Evolutionary conservation across 2,329 filamentous ascomycete genomes (phyloP), one percentile per base, ranked within the genome.

Genomic region (Fusarium sp.): DNA sequence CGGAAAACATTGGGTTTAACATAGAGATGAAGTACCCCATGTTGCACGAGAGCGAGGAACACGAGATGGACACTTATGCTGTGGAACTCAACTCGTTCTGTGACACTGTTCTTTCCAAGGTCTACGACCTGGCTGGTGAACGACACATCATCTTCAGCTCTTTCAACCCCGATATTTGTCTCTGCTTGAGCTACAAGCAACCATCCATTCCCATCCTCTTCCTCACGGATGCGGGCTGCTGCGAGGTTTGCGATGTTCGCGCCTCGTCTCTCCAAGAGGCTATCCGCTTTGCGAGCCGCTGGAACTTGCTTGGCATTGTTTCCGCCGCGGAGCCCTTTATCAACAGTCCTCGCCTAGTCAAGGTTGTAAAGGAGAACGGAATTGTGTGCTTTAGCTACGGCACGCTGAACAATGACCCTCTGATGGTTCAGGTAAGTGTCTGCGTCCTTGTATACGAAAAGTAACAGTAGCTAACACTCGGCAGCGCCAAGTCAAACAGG

Each of bases 11-110:
- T 24, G 95, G 96, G 16, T 99, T 99, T 88, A 98, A 99, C 83
- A 97, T 99, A 76, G 96, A 99, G 85, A 93, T 99, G 89, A 98
- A 99, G 84, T 99, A 99, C 80, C 96, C 96, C 6, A 98, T 98
- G 95, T 90, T 99, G 46, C 93, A 96, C 81, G 97, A 99, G 86
- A 94, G 91, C 67, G 94, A 98, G 82, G 94, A 97, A 81, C 93
- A 98, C 75, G 94, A 97, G 76, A 98, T 98, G 95, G 96, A 98
- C 81, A 93, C 94, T 4, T 98, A 98, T 79, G 95, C 94, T 0
- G 94, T 98, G 55, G 96, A 99, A 84, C 89, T 98, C 76, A 98
- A 98, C 83, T 94, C 93, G 1, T 99, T 98, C 81, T 96, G 97
- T 79, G 96, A 99, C 82, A 98, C 94, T 1, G 93, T 99, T 5